Evolutionary conservation across 352 stramenopile species (phyloP).

Genomic region (Globisporangium mamillatum): DNA sequence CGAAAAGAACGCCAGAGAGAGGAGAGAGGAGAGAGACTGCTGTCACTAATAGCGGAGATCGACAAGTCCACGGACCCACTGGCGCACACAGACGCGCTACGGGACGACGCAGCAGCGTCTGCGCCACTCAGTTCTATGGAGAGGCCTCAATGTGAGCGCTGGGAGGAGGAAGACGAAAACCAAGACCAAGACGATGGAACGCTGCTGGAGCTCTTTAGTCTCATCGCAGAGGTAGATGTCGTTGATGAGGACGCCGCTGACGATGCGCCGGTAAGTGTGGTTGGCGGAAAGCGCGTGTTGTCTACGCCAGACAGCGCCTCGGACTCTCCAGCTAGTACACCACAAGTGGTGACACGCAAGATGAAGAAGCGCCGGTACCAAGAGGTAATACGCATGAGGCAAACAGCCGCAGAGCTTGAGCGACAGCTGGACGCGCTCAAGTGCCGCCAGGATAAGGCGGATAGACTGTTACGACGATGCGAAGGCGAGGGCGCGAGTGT

Average conservation of each 20-base stretch:
- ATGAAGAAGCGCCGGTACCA: constrained; percentile 6
- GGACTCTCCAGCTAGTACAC: not conserved
- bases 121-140: too few relatives aligned
- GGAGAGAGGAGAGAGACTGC: too few relatives aligned
- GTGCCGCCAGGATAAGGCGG: not conserved
- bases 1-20: too few relatives aligned
- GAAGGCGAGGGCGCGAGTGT: not conserved
- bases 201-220: not conserved
- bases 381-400: constrained; percentile 4
- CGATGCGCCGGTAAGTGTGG: not conserved
- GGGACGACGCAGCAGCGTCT: too few relatives aligned
- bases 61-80: too few relatives aligned
- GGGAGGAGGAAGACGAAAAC: too few relatives aligned
- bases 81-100: too few relatives aligned
- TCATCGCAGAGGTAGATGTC: not conserved
- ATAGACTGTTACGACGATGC: not conserved
- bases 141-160: too few relatives aligned
- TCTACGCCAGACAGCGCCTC: too few relatives aligned
- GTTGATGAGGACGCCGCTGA: not conserved
- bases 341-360: not conserved
- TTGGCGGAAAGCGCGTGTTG: not conserved
- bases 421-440: not conserved
- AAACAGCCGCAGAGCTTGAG: not conserved
- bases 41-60: too few relatives aligned
- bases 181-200: too few relatives aligned